A percentile compares a stretch with the other conserved stretches of the same genome.
Conservation (phyloP, 1,284 basidiomycete genomes). For the Moesziomyces antarcticus region DNA sequence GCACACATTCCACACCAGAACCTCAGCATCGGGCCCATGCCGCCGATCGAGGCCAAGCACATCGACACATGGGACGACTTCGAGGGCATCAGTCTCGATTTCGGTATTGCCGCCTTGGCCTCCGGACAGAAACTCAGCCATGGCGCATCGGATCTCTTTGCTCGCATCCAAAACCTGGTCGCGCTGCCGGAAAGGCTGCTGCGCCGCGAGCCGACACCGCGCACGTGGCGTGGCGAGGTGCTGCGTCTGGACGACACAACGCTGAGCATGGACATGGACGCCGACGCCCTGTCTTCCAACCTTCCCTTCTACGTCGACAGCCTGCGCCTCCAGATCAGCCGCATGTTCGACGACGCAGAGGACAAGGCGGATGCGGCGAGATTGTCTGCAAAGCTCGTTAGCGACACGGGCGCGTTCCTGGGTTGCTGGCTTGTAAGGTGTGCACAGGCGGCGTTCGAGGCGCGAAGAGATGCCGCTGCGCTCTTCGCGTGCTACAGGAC, state of each 20-base stretch:
- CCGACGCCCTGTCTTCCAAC: constrained; percentile 10
- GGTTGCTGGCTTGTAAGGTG: constrained; percentile 30
- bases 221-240: constrained; percentile 21
- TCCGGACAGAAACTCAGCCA: constrained; percentile 9
- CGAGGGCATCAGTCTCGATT: constrained; percentile 54
- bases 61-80: constrained; percentile 43
- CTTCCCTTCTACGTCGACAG: constrained; percentile 28
- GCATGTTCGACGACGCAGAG: constrained; percentile 2
- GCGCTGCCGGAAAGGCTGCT: constrained; percentile 27
- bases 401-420: constrained; percentile 26
- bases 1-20: background rate
- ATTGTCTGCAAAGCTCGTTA: constrained; percentile 11
- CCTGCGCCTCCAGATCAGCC: constrained; percentile 24
- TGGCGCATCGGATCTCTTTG: constrained; percentile 2
- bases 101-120: constrained; percentile 51
- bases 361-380: background rate
- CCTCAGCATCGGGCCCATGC: background rate
- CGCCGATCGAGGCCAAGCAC: background rate
- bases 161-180: constrained; percentile 24
- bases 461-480: background rate
- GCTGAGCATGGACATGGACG: constrained; percentile 29
- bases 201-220: constrained; percentile 18
- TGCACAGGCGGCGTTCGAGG: constrained; percentile 1
- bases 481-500: constrained; percentile 31
- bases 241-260: constrained; percentile 36